Percentiles rank a stretch among this genome's conserved stretches.
These are phyloP conservation scores for Russula ochroleuca DNA, from an alignment of 768 basidiomycete species.

Conservation along the genomic window DNA sequence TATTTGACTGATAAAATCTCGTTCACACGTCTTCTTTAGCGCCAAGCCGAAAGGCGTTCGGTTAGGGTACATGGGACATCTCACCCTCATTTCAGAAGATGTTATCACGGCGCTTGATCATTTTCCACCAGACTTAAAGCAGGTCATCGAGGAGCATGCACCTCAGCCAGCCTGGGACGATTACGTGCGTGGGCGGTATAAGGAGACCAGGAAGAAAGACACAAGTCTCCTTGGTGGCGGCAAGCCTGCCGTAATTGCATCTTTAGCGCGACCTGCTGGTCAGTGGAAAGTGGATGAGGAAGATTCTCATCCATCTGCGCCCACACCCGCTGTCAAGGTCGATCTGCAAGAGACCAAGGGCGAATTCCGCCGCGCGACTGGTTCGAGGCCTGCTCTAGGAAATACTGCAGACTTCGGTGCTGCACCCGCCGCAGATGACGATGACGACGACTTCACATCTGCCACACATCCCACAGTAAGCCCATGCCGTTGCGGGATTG, in stretches of 20 bases:
- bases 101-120: constrained; percentile 85
- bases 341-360: constrained; percentile 39
- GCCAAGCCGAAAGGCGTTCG: constrained; percentile 72
- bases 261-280: constrained; percentile 30
- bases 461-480: constrained; percentile 46
- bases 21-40: constrained; percentile 37
- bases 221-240: constrained; percentile 79
- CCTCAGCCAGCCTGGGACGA: constrained; percentile 84
- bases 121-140: constrained; percentile 75
- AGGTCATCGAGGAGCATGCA: constrained; percentile 58
- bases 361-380: constrained; percentile 53
- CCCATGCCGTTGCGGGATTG: constrained; percentile 5
- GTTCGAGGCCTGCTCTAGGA: constrained; percentile 42
- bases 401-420: constrained; percentile 63
- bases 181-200: constrained; percentile 80
- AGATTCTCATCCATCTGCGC: constrained; percentile 24
- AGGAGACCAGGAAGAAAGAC: constrained; percentile 83
- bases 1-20: constrained; percentile 2
- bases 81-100: constrained; percentile 93
- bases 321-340: constrained; percentile 20
- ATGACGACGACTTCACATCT: constrained; percentile 43
- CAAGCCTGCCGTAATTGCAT: constrained; percentile 53
- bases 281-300: constrained; percentile 70
- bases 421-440: constrained; percentile 42
- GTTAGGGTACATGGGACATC: constrained; percentile 94